Conservation (phyloP, 1,139 yeast species). For the Geotrichum bryndzae region DNA sequence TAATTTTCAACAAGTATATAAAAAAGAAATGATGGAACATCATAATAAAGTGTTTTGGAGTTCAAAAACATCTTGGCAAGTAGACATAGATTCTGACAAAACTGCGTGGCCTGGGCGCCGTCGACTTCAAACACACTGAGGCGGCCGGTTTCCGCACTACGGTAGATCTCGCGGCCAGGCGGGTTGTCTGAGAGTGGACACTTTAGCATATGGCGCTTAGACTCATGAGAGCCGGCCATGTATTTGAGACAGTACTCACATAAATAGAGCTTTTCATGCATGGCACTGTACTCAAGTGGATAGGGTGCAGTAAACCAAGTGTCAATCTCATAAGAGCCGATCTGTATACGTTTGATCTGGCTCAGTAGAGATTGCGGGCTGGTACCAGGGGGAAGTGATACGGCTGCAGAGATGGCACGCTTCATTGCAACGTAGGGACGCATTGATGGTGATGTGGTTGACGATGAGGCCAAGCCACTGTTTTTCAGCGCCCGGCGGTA, state of each 20-base stretch:
- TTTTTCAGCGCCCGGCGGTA: conserved; percentile 30
- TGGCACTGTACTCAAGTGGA: conserved; percentile 71
- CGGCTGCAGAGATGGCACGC: not conserved
- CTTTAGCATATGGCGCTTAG: conserved; percentile 65
- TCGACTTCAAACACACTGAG: conserved; percentile 86
- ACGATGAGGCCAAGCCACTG: not conserved
- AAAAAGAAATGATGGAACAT: conserved; percentile 90
- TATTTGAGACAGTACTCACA: conserved; percentile 86
- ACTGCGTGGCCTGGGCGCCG: conserved; percentile 73
- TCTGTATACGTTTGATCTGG: conserved; percentile 51
- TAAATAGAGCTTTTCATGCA: conserved; percentile 55
- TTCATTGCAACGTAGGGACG: conserved; percentile 16
- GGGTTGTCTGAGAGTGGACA: conserved; percentile 50
- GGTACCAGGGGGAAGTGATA: conserved; percentile 13
- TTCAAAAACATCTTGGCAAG: conserved; percentile 83
- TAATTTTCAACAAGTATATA: conserved; percentile 75
- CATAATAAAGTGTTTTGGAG: conserved; percentile 87
- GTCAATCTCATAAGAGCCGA: conserved; percentile 66
- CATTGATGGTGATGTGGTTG: conserved; percentile 15
- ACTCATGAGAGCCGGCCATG: conserved; percentile 63
- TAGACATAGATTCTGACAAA: conserved; percentile 85
- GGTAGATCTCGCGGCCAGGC: conserved; percentile 86
- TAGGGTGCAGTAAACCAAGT: conserved; percentile 95
- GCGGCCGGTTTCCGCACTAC: conserved; percentile 44
- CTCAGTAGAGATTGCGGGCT: conserved; percentile 25